Evolutionary conservation across 495 filamentous ascomycete genomes (phyloP), one percentile per base, ranked within the genome.

Genomic region (Massariosphaeria phaeospora): DNA sequence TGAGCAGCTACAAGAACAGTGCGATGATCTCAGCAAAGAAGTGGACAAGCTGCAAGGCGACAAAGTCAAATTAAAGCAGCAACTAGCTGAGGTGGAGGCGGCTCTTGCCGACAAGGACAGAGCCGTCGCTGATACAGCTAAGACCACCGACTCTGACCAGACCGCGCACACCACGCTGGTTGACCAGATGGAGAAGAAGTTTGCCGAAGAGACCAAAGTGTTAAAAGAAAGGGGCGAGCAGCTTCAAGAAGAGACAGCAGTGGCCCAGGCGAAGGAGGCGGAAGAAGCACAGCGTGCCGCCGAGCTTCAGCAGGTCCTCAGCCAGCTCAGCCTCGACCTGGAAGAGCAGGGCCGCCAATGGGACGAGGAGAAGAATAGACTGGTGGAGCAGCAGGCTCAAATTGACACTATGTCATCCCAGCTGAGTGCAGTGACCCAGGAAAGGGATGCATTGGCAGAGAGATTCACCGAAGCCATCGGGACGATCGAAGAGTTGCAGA

Each of bases 331-430:
- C 29, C 26, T 17, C 4, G 61, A 63, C 26, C 55, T 63, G 13
- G 52, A 59, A 30, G 17, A 51, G 25, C 55, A 63, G 20, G 61
- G 49, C 27, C 20, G 13, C 3, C 45, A 63, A 25, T 63, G 55
- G 55, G 51, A 55, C n/a, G 45, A 31, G 3, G 55, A 63, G 33
- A 59, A 52, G 61, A 31, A 59, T 50, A 63, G 52, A 24, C 45
- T 48, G 3, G 25, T 33, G 2, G 55, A 63, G 18, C 60, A 59
- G 30, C 36, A 63, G 18, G 45, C 36, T 12, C 27, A 39, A 13
- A 59, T 59, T 34, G 46, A 44, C 11, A 33, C 29, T 8, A 29
- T 63, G 25, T 40, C 11, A 6, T 21, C 39, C 12, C 33, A 58
- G 41, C 27, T 59, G 6, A 21, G 13, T 18, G 15, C 34, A 2